Evolutionary conservation across 1,284 basidiomycete genomes (phyloP), one percentile per base, ranked within the genome.

Genomic region (Anthracocystis setariae): DNA sequence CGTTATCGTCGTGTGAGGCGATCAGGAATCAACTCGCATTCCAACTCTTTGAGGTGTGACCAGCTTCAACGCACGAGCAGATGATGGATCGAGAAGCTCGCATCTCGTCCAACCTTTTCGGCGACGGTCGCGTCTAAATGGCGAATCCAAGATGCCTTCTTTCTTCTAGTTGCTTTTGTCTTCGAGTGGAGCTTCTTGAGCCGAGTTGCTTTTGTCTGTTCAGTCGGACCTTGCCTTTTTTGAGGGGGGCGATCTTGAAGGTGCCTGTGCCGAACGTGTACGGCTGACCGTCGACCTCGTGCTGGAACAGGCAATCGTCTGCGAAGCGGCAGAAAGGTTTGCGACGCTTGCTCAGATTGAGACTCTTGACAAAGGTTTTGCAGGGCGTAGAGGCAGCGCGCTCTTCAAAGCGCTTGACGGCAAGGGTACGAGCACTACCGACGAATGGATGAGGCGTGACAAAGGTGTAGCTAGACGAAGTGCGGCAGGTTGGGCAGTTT

Each of bases 401-500:
- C n/a, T 73, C 25, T 4, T 39, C 38, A 42, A 60, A 64, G 27
- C 60, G 60, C 15, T 58, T 32, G 5, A 64, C 42, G 0, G 65
- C 60, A 13, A 58, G 46, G 8, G 37, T 25, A 15, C 56, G 50
- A 1, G 69, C 63, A 8, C 29, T 37, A 18, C 25, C 18, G 13
- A 38, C 37, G 51, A 59, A 61, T 2, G 59, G 55, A 25, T 65
- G 56, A 3, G 60, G 53, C 2, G 61, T 53, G 29, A 68, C 65
- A 49, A 68, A 73, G 21, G 62, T 65, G 50, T 37, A 71, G 9
- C 39, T 4, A 37, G 60, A 60, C 4, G 32, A 25, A 18, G 60
- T 46, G 20, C 70, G 64, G 27, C 70, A 73, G 32, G 40, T 45
- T n/a, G 70, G 70, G n/a, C 70, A 73, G 8, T 48, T 40, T 40